phyloP scores from a whole-genome alignment of 768 basidiomycete genomes.

The Strobilomyces echinocephalus region DNA sequence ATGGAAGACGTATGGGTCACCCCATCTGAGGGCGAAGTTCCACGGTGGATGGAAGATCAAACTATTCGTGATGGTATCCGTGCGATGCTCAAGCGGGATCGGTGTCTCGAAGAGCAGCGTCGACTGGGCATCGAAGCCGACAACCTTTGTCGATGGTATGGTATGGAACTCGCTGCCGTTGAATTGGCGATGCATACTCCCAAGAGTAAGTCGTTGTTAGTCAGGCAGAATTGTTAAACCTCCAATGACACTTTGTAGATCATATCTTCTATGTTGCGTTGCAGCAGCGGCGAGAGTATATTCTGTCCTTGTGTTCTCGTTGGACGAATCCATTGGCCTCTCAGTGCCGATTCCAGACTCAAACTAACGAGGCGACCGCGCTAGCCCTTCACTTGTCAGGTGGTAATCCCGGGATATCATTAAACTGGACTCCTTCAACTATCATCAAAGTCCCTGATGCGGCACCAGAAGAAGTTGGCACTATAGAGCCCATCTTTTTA shows the following conservation, averaged over 20 bases:
- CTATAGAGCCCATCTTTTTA: not conserved
- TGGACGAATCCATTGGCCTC: conserved; percentile 17
- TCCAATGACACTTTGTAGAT: too few relatives aligned
- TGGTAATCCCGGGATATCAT: not conserved
- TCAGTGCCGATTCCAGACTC: not conserved
- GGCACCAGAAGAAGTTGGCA: not conserved
- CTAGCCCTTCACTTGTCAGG: not conserved
- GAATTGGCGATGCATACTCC: not conserved
- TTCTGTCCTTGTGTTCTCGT: not conserved
- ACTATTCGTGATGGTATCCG: not conserved
- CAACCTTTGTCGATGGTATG: not conserved
- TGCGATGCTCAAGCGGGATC: not conserved
- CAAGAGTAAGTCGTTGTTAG: not conserved
- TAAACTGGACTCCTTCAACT: not conserved
- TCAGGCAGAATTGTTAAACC: too few relatives aligned
- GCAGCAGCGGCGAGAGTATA: not conserved
- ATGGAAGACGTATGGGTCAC: not conserved
- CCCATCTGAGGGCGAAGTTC: not conserved
- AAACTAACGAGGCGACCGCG: conserved; percentile 6
- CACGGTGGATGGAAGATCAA: not conserved
- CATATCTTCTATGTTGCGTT: not conserved
- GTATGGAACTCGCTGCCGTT: not conserved
- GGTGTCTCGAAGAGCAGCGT: not conserved
- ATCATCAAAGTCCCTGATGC: not conserved
- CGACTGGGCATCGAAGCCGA: not conserved